Conservation (phyloP, 2,329 filamentous ascomycete genomes). For the Arthrobotrys sinensis region DNA sequence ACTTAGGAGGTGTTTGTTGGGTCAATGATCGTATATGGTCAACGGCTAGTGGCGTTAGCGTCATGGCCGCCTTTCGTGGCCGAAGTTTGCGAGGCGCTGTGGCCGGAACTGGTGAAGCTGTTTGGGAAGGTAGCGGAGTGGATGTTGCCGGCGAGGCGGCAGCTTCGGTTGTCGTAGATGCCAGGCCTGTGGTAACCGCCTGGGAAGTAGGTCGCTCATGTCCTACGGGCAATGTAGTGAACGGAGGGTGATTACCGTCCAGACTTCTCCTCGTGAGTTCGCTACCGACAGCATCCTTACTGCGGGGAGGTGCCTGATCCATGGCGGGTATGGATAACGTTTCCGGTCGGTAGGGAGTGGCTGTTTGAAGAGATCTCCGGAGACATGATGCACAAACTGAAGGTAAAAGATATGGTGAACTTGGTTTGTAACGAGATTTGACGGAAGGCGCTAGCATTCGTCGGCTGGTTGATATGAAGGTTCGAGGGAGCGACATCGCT, state of each 20-base stretch:
- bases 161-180: neutral
- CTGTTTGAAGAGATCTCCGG: constrained; percentile 53
- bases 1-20: constrained; percentile 87
- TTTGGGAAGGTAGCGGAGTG: constrained; percentile 13
- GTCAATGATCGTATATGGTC: constrained; percentile 82
- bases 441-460: constrained; percentile 42
- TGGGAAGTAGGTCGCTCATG: neutral
- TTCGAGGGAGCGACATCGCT: constrained; percentile 56
- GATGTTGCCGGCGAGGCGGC: neutral
- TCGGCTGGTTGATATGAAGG: constrained; percentile 32
- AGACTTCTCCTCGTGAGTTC: constrained; percentile 36
- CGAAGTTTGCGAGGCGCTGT: constrained; percentile 73
- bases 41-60: constrained; percentile 83
- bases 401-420: constrained; percentile 27
- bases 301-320: constrained; percentile 44
- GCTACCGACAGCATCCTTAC: constrained; percentile 41
- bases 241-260: constrained; percentile 40
- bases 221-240: constrained; percentile 36
- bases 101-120: neutral
- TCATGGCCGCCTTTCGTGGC: constrained; percentile 91
- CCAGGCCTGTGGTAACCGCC: neutral
- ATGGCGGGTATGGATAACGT: constrained; percentile 53
- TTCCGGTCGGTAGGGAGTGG: constrained; percentile 56
- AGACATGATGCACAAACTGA: constrained; percentile 54
- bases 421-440: constrained; percentile 54